phyloP scores from a whole-genome alignment of 1,284 basidiomycete genomes.

The Anthracocystis setariae region DNA sequence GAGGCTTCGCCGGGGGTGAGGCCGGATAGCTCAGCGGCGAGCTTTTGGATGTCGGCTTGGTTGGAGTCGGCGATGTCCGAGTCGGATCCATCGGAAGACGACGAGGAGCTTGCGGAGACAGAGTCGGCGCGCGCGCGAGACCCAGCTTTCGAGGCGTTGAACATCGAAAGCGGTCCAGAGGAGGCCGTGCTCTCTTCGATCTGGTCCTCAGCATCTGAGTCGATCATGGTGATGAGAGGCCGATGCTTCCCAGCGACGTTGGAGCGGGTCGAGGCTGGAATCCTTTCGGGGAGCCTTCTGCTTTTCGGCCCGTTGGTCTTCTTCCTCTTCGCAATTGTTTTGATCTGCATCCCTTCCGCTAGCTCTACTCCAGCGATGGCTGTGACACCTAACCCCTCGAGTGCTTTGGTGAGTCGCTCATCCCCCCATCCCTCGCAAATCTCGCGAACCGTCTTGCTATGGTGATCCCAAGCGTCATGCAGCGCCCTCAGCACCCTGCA shows the following conservation, averaged over 20 bases:
- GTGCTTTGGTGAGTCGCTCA: not conserved
- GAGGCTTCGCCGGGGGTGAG: conserved; percentile 13
- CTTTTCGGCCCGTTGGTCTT: conserved; percentile 7
- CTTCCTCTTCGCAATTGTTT: not conserved
- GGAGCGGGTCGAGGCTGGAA: conserved; percentile 8
- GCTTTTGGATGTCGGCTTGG: conserved; percentile 24
- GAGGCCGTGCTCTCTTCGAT: not conserved
- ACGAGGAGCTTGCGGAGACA: conserved; percentile 20
- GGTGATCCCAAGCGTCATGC: conserved; percentile 19
- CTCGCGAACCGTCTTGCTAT: not conserved
- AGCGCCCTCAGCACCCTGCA: conserved; percentile 57
- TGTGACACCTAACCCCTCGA: conserved; percentile 7
- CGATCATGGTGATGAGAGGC: conserved; percentile 41
- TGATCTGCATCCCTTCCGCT: not conserved
- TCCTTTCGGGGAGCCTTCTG: conserved; percentile 13
- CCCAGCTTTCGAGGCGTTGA: conserved; percentile 2
- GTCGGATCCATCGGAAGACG: conserved; percentile 14
- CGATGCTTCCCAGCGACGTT: not conserved
- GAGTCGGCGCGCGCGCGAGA: conserved; percentile 6
- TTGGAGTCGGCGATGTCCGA: conserved; percentile 2
- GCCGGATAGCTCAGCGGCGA: conserved; percentile 32
- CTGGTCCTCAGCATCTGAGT: conserved; percentile 13
- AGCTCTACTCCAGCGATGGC: not conserved
- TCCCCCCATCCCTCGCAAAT: not conserved
- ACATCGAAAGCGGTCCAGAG: conserved; percentile 14